Conservation (phyloP, 768 basidiomycete species). For the Mycena kentingensis region DNA sequence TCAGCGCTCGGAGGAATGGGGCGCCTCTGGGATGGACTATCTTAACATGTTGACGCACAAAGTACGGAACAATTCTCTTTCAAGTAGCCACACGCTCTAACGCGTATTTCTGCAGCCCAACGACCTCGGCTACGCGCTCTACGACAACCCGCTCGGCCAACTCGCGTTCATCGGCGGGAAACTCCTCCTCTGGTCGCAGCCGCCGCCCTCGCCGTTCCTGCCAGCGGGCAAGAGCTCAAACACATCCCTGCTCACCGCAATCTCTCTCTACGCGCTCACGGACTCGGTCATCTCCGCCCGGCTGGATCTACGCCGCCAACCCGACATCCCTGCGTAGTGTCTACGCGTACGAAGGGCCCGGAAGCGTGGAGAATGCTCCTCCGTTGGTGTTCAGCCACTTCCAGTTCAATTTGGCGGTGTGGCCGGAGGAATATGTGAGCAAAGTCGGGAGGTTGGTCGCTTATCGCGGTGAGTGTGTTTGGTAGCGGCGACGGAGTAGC, state of each 20-base stretch:
- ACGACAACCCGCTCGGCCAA: constrained; percentile 25
- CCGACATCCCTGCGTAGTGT: constrained; percentile 3
- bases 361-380: too few relatives aligned
- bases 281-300: constrained; percentile 21
- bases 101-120: constrained; percentile 12
- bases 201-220: background rate
- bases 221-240: background rate
- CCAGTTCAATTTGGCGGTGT: constrained; percentile 3
- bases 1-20: background rate
- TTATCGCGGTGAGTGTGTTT: constrained; percentile 2
- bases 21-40: constrained; percentile 1
- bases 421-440: constrained; percentile 2
- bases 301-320: constrained; percentile 9
- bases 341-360: constrained; percentile 4
- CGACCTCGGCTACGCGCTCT: too few relatives aligned
- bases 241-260: constrained; percentile 20
- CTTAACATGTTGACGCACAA: background rate
- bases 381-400: constrained; percentile 3
- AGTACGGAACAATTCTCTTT: background rate
- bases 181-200: constrained; percentile 12
- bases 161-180: constrained; percentile 30
- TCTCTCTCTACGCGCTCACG: constrained; percentile 30
- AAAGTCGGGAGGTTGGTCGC: constrained; percentile 1
- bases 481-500: background rate
- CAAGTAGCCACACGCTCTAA: background rate